Evolutionary conservation across 2,329 filamentous ascomycete genomes (phyloP).

Genomic region (Fusarium cyanostomum): DNA sequence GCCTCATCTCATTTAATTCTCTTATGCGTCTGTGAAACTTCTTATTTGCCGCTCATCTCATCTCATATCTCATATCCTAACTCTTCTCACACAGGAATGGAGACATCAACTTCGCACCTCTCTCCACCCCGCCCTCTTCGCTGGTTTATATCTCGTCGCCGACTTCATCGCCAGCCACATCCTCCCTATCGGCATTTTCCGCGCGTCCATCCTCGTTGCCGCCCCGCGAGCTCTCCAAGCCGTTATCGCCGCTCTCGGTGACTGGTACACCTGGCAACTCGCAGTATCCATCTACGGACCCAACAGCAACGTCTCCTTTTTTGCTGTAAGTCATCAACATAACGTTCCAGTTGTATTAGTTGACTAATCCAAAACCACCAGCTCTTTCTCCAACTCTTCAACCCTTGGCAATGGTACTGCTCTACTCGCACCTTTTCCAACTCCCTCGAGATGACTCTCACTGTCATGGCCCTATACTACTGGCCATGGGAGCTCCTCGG

Average conservation of each 20-base stretch:
- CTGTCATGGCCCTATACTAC: slow-evolving; percentile 77
- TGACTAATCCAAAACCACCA: slow-evolving; percentile 8
- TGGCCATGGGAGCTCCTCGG: slow-evolving; percentile 85
- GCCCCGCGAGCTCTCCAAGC: slow-evolving; percentile 82
- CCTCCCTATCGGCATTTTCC: slow-evolving; percentile 63
- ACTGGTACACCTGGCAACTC: slow-evolving; percentile 90
- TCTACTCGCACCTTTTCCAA: slow-evolving; percentile 95
- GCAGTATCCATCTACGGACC: slow-evolving; percentile 77
- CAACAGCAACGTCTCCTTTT: slow-evolving; percentile 70
- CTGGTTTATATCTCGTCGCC: slow-evolving; percentile 73
- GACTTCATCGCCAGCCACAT: slow-evolving; percentile 63
- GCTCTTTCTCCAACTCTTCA: slow-evolving; percentile 51
- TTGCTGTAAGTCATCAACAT: slow-evolving; percentile 67
- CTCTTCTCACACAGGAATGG: slow-evolving; percentile 79
- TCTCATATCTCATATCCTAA: no score
- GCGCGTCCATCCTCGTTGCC: slow-evolving; percentile 73
- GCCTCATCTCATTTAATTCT: no score
- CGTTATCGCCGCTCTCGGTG: slow-evolving; percentile 77
- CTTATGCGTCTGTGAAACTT: no score
- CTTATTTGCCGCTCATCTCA: no score
- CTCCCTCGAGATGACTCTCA: slow-evolving; percentile 89
- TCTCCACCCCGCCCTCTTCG: slow-evolving; percentile 89
- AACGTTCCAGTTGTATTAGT: not conserved
- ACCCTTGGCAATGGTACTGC: slow-evolving; percentile 94
- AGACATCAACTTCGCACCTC: slow-evolving; percentile 86